These are phyloP conservation scores for Acanthamoeba healyi DNA, from an alignment of 208 protist species.

Conservation along the genomic window DNA sequence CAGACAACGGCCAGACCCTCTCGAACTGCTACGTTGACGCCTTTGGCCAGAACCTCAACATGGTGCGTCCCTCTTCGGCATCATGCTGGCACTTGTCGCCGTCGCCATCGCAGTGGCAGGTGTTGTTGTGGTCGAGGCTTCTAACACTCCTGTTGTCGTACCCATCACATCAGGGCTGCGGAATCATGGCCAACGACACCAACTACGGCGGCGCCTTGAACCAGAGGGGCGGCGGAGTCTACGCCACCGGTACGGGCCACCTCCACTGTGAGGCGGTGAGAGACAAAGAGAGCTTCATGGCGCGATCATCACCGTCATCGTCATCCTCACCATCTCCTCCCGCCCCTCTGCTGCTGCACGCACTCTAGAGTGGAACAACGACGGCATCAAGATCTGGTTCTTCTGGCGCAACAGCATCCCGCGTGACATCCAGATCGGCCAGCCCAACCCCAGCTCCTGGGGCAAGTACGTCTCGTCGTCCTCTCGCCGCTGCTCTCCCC, in stretches of 20 bases:
- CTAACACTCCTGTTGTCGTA: too few species aligned
- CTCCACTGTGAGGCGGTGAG: too few species aligned
- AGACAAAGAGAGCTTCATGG: too few species aligned
- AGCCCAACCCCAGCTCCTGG: constrained; percentile 45
- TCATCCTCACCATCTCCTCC: background rate
- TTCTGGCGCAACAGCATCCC: constrained; percentile 39
- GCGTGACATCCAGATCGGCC: constrained; percentile 22
- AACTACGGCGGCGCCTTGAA: background rate
- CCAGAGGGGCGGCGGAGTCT: background rate
- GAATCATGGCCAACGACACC: constrained; percentile 20
- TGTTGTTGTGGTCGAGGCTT: too few species aligned
- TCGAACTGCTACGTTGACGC: constrained; percentile 22
- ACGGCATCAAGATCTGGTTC: constrained; percentile 32
- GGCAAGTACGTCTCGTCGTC: background rate
- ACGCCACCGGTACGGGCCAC: background rate
- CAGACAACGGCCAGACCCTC: constrained; percentile 22
- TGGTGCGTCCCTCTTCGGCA: background rate
- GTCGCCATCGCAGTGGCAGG: too few species aligned
- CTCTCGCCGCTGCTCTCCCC: background rate
- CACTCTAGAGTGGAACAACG: constrained; percentile 37
- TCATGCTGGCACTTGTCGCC: too few species aligned
- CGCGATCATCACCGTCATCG: background rate
- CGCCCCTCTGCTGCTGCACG: background rate
- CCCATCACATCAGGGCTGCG: background rate
- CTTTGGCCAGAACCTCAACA: constrained; percentile 10